Conservation (phyloP, 2,329 filamentous ascomycete genomes). For the Uncinocarpus reesii region DNA sequence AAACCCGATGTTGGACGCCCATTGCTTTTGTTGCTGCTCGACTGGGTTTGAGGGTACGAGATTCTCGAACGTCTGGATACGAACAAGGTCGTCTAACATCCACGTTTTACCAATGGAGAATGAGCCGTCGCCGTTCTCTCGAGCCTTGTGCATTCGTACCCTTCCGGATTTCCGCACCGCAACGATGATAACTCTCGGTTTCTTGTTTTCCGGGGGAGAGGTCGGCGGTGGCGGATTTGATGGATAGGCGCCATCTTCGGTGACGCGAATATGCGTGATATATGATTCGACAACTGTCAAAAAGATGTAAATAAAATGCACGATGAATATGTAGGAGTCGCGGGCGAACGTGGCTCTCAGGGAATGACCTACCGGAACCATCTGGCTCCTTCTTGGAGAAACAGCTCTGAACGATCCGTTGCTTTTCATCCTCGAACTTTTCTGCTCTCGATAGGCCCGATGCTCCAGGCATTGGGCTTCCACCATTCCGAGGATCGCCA, state of each 20-base stretch:
- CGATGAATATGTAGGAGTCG: no score
- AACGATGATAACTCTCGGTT: slow-evolving; percentile 82
- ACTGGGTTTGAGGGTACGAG: slow-evolving; percentile 47
- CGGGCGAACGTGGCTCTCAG: no score
- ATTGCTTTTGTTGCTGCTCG: slow-evolving; percentile 55
- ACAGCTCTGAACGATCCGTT: slow-evolving; percentile 85
- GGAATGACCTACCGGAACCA: slow-evolving; percentile 55
- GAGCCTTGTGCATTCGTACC: slow-evolving; percentile 91
- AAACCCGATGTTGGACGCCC: slow-evolving; percentile 78
- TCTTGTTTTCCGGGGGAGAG: slow-evolving; percentile 64
- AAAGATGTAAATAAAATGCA: neutral
- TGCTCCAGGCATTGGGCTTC: slow-evolving; percentile 22
- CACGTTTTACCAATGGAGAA: slow-evolving; percentile 99
- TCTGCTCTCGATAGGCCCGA: slow-evolving; percentile 50
- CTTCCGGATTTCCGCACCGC: slow-evolving; percentile 84
- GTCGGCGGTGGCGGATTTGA: slow-evolving; percentile 75
- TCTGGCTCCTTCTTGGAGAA: slow-evolving; percentile 83
- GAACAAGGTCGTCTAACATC: slow-evolving; percentile 80
- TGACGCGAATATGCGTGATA: slow-evolving; percentile 90
- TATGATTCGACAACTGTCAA: slow-evolving; percentile 64
- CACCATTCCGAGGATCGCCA: slow-evolving; percentile 28
- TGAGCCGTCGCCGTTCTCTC: slow-evolving; percentile 84
- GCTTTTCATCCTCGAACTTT: slow-evolving; percentile 93
- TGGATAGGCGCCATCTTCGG: slow-evolving; percentile 74
- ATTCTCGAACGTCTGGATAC: slow-evolving; percentile 71